Evolutionary conservation across 148 eudicot species (phyloP).

Genomic region (Gaultheria prostrata): DNA sequence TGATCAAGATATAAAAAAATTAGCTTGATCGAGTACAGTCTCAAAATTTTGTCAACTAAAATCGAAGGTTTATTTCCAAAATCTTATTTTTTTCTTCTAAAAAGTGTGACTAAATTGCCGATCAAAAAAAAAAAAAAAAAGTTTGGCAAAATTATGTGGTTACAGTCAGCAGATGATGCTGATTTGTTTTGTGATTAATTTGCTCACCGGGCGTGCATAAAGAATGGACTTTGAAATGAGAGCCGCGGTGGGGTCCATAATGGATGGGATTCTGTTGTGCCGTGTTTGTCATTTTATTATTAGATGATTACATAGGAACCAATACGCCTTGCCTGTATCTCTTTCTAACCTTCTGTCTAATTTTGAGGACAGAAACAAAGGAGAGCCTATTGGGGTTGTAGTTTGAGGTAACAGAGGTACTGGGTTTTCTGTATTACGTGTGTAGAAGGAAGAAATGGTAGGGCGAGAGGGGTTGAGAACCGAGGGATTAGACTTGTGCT

Average conservation of each 20-base stretch:
- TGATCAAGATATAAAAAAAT: neutral
- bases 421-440: neutral
- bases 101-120: too few species aligned
- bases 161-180: neutral
- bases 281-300: constrained; percentile 13
- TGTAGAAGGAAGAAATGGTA: constrained; percentile 24
- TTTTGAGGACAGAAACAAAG: constrained; percentile 15
- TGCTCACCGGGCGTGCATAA: neutral
- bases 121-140: too few species aligned
- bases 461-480: constrained; percentile 39
- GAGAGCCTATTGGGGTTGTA: neutral
- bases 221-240: neutral
- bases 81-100: neutral
- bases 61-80: neutral
- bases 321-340: constrained; percentile 19
- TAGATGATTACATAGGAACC: neutral
- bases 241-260: neutral
- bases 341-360: constrained; percentile 6
- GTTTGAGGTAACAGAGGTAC: neutral
- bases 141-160: neutral
- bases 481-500: constrained; percentile 52
- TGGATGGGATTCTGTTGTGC: constrained; percentile 11
- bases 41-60: neutral
- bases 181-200: neutral
- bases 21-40: neutral